Conservation (phyloP, 768 basidiomycete genomes). For the Saitozyma sp. region DNA sequence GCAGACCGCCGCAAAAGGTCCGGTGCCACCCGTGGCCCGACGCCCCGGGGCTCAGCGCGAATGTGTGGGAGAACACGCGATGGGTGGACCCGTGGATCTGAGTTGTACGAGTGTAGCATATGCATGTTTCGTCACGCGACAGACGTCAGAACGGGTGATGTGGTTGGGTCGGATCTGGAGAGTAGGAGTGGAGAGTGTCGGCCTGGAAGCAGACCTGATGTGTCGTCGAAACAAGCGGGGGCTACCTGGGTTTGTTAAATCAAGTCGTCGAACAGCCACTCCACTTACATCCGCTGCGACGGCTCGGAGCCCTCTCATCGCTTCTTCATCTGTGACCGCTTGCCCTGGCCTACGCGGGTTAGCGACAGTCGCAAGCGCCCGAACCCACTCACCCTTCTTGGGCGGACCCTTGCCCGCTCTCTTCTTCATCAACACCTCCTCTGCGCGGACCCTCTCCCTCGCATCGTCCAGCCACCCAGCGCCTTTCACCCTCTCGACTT, state of each 20-base stretch:
- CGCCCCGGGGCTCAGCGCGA: slow-evolving; percentile 39
- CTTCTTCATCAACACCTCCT: slow-evolving; percentile 33
- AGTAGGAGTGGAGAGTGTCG: background rate
- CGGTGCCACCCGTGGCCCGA: slow-evolving; percentile 53
- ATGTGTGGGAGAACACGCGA: slow-evolving; percentile 48
- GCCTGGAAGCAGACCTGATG: background rate
- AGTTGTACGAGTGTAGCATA: background rate
- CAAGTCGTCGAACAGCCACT: too few species aligned
- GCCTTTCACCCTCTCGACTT: slow-evolving; percentile 23
- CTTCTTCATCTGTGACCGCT: slow-evolving; percentile 50
- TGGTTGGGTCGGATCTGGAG: background rate
- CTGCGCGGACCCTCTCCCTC: slow-evolving; percentile 31
- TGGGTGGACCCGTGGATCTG: slow-evolving; percentile 42
- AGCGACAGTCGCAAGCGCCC: background rate
- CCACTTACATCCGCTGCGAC: too few species aligned
- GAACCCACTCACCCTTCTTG: slow-evolving; percentile 47
- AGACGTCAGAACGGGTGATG: too few species aligned
- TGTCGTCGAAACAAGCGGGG: background rate
- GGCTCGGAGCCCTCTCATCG: background rate
- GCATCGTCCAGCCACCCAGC: slow-evolving; percentile 47
- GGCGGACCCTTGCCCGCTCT: slow-evolving; percentile 44
- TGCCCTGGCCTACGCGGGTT: slow-evolving; percentile 38
- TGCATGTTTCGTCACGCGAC: background rate
- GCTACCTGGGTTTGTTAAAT: background rate
- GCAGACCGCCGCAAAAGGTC: slow-evolving; percentile 47